phyloP scores from a whole-genome alignment of 2,329 filamentous ascomycete species.

The Dactylellina haptotyla region DNA sequence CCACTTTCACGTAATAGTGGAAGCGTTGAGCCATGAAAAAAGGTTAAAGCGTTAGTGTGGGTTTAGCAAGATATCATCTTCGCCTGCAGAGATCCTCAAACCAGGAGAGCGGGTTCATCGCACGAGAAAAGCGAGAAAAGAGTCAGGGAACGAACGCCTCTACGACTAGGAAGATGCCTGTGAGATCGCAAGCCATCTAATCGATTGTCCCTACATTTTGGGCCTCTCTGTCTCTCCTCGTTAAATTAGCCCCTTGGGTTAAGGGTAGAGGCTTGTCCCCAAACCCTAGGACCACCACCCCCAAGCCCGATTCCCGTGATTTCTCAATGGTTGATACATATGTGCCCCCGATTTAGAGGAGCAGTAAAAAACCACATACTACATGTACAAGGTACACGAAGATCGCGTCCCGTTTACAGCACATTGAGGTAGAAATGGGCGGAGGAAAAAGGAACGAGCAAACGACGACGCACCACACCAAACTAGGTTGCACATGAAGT shows the following conservation, averaged over 20 bases:
- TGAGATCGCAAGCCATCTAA: conserved; percentile 9
- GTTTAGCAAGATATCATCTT: neutral
- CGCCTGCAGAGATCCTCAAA: neutral
- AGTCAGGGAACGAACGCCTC: conserved; percentile 5
- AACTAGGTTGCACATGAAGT: conserved; percentile 31
- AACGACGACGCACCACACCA: conserved; percentile 53
- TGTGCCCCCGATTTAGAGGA: too few relatives aligned
- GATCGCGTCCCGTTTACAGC: neutral
- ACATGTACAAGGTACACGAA: neutral
- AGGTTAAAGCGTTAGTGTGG: neutral
- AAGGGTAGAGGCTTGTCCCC: too few relatives aligned
- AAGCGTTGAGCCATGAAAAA: too few relatives aligned
- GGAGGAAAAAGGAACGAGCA: conserved; percentile 66
- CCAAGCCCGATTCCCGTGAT: too few relatives aligned
- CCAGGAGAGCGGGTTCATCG: neutral
- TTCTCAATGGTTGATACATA: too few relatives aligned
- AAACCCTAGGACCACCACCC: too few relatives aligned
- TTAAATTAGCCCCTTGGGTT: neutral
- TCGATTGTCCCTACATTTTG: neutral
- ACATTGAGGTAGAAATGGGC: conserved; percentile 72
- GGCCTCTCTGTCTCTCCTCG: too few relatives aligned
- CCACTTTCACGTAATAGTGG: neutral
- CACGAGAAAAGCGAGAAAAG: neutral
- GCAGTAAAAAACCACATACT: too few relatives aligned
- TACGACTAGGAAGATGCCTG: conserved; percentile 35